Conservation (phyloP, 2,329 filamentous ascomycete species). For the Fusarium pseudograminearum region DNA sequence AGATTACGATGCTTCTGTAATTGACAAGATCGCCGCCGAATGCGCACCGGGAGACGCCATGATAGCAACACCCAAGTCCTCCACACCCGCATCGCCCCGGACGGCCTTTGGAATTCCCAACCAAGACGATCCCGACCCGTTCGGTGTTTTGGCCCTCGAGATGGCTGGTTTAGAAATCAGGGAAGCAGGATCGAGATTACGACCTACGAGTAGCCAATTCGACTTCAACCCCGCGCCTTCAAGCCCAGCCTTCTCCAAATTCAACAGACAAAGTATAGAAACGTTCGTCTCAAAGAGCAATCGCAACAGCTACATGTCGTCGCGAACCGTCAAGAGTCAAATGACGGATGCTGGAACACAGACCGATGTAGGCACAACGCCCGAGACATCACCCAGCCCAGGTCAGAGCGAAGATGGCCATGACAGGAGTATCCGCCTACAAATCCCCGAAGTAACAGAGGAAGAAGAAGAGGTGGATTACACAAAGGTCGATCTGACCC, state of each 20-base stretch:
- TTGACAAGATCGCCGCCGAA: conserved; percentile 72
- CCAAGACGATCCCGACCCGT: conserved; percentile 87
- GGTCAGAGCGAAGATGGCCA: conserved; percentile 66
- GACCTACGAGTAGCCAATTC: conserved; percentile 83
- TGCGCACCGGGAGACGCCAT: conserved; percentile 81
- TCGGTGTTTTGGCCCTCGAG: conserved; percentile 89
- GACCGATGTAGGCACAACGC: conserved; percentile 66
- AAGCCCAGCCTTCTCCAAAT: conserved; percentile 74
- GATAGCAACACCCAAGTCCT: conserved; percentile 60
- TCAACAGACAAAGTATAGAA: conserved; percentile 76
- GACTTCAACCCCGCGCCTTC: conserved; percentile 82
- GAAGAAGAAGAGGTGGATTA: conserved; percentile 70
- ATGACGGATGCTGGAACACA: conserved; percentile 78
- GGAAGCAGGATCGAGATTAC: conserved; percentile 79
- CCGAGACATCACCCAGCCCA: conserved; percentile 67
- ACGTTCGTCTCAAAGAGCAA: conserved; percentile 71
- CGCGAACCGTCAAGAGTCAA: conserved; percentile 75
- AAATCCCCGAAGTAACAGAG: conserved; percentile 52
- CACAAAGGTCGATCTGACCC: conserved; percentile 67
- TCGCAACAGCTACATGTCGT: conserved; percentile 80
- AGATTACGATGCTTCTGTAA: conserved; percentile 75
- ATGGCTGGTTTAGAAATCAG: conserved; percentile 89
- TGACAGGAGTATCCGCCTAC: conserved; percentile 57
- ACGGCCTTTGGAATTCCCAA: conserved; percentile 82
- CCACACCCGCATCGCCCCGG: conserved; percentile 53